Conservation (phyloP, 2,329 filamentous ascomycete genomes). For the Dactylellina sp. region DNA sequence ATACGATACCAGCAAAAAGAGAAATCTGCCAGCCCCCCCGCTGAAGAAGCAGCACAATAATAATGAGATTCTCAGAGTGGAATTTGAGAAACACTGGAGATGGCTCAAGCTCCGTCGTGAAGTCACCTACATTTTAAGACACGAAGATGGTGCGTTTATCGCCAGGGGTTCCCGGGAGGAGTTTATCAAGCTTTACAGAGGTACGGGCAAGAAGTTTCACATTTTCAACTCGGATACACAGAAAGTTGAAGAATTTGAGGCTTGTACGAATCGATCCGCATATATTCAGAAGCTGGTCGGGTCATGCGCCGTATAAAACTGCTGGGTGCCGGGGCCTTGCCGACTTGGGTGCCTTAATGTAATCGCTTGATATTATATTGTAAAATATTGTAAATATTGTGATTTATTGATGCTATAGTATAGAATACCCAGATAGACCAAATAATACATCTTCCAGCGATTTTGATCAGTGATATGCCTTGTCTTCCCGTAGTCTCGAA, state of each 20-base stretch:
- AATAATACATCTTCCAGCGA: too few species aligned
- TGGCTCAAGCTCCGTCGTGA: neutral
- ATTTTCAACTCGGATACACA: slow-evolving; percentile 16
- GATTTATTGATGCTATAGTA: too few species aligned
- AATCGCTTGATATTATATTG: too few species aligned
- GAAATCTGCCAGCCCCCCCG: neutral
- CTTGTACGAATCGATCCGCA: neutral
- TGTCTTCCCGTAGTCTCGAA: too few species aligned
- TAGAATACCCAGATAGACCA: too few species aligned
- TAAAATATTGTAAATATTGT: too few species aligned
- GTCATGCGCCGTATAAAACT: neutral
- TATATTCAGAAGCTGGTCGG: slow-evolving; percentile 12
- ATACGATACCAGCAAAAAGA: slow-evolving; percentile 5
- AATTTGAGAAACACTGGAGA: slow-evolving; percentile 15
- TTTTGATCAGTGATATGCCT: too few species aligned
- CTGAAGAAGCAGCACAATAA: neutral
- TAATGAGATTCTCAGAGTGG: slow-evolving; percentile 4
- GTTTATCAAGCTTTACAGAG: slow-evolving; percentile 5
- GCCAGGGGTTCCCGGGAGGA: neutral
- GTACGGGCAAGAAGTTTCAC: slow-evolving; percentile 5
- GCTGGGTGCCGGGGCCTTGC: neutral
- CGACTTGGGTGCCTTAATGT: too few species aligned
- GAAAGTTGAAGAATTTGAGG: slow-evolving; percentile 15
- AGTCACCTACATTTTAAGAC: slow-evolving; percentile 6
- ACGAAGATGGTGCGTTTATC: slow-evolving; percentile 15